phyloP scores from a whole-genome alignment of 495 filamentous ascomycete species.

The Delitschia confertaspora region DNA sequence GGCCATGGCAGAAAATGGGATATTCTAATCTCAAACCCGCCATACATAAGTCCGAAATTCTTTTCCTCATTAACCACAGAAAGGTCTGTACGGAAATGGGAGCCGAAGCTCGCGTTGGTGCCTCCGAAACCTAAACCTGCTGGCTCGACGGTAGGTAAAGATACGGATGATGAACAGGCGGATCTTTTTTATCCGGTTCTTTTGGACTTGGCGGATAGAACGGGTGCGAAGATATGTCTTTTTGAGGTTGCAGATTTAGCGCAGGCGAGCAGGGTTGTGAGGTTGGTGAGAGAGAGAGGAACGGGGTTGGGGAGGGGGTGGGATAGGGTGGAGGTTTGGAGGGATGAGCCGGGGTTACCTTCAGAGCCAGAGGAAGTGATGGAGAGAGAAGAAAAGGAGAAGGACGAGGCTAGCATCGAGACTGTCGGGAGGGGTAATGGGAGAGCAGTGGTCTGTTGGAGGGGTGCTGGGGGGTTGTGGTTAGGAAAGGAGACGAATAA shows the following conservation, averaged over 20 bases:
- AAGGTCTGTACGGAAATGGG: constrained; percentile 67
- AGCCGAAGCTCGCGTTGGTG: constrained; percentile 72
- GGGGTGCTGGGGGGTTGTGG: constrained; percentile 8
- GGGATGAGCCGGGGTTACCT: constrained; percentile 38
- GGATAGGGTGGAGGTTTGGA: constrained; percentile 45
- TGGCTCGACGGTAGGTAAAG: no score
- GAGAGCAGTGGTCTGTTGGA: constrained; percentile 26
- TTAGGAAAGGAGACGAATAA: no score
- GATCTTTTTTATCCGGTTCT: constrained; percentile 54
- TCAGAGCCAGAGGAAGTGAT: no score
- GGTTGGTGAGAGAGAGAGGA: constrained; percentile 10
- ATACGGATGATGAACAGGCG: constrained; percentile 31
- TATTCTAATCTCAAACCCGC: constrained; percentile 81
- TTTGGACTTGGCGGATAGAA: constrained; percentile 34
- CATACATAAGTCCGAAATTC: constrained; percentile 67
- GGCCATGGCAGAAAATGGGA: no score
- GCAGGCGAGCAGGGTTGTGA: constrained; percentile 33
- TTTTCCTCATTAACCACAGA: constrained; percentile 47
- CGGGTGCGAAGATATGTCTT: constrained; percentile 39
- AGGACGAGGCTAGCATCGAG: background rate
- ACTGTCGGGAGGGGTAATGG: constrained; percentile 22
- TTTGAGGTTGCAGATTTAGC: constrained; percentile 52
- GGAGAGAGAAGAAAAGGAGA: constrained; percentile 1
- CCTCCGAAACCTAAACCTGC: constrained; percentile 36
- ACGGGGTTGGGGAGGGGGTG: no score